phyloP scores from a whole-genome alignment of 768 basidiomycete genomes.

The Hydnum rufescens region DNA sequence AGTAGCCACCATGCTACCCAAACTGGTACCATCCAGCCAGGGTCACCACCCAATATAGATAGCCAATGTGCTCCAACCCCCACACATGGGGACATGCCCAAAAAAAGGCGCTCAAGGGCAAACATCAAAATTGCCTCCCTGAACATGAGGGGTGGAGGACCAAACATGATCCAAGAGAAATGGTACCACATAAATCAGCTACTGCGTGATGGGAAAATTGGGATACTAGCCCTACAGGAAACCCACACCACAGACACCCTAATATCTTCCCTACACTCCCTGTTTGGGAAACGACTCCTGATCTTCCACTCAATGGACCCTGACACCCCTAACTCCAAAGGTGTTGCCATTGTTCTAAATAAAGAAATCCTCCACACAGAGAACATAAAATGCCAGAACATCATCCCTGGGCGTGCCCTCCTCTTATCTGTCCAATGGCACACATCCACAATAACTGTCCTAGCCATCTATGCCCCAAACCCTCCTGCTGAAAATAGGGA shows the following conservation, averaged over 20 bases:
- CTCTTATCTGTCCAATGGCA: not conserved
- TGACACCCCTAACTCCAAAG: not conserved
- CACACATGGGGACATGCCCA: too few species aligned
- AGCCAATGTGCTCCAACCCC: too few species aligned
- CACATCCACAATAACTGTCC: not conserved
- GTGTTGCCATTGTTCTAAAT: not conserved
- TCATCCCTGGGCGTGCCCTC: not conserved
- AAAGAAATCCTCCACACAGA: not conserved
- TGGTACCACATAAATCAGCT: not conserved
- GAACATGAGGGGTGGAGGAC: not conserved
- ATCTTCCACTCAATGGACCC: not conserved
- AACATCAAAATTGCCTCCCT: not conserved
- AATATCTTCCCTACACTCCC: not conserved
- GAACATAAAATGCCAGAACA: not conserved
- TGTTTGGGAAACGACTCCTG: not conserved
- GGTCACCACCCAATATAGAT: too few species aligned
- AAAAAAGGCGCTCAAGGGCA: too few species aligned
- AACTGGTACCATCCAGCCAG: too few species aligned
- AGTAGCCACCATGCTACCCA: too few species aligned
- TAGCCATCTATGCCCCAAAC: not conserved
- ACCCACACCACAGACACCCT: not conserved
- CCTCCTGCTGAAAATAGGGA: not conserved
- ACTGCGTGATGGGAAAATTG: not conserved
- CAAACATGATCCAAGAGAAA: not conserved
- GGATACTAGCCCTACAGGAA: not conserved